Conservation (phyloP, 495 filamentous ascomycete genomes). For the Annulohypoxylon moriforme region DNA sequence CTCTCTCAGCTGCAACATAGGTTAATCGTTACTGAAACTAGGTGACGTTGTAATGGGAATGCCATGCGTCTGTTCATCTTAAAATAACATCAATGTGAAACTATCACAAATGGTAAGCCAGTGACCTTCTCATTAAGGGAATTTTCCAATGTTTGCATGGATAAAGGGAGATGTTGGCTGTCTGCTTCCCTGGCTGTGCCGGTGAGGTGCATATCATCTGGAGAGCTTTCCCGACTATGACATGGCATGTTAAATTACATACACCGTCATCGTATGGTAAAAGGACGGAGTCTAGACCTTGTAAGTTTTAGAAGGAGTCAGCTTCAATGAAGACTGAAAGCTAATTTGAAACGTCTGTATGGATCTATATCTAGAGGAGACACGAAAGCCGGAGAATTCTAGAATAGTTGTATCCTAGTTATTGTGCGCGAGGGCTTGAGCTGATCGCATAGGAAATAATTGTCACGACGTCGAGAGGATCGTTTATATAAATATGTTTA, state of each 20-base stretch:
- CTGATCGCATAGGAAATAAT: too few relatives aligned
- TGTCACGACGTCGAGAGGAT: too few relatives aligned
- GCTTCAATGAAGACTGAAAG: neutral
- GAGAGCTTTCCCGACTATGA: neutral
- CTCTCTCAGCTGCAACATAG: neutral
- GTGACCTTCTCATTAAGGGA: conserved; percentile 2
- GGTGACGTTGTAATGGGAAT: neutral
- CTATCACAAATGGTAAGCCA: neutral
- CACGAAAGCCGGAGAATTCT: neutral
- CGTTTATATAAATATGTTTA: too few relatives aligned
- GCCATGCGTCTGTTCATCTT: neutral
- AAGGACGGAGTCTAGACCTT: neutral
- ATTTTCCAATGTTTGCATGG: neutral
- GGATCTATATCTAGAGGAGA: neutral
- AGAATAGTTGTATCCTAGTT: neutral
- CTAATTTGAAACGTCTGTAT: neutral
- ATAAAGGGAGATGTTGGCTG: neutral
- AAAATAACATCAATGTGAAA: neutral
- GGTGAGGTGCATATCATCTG: conserved; percentile 1
- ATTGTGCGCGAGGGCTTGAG: neutral
- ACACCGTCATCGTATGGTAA: neutral
- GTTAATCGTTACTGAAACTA: neutral
- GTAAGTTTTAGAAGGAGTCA: neutral
- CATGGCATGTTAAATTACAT: neutral
- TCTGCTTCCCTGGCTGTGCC: conserved; percentile 10